Evolutionary conservation across 768 basidiomycete species (phyloP).

Genomic region (Dioszegia crocea): DNA sequence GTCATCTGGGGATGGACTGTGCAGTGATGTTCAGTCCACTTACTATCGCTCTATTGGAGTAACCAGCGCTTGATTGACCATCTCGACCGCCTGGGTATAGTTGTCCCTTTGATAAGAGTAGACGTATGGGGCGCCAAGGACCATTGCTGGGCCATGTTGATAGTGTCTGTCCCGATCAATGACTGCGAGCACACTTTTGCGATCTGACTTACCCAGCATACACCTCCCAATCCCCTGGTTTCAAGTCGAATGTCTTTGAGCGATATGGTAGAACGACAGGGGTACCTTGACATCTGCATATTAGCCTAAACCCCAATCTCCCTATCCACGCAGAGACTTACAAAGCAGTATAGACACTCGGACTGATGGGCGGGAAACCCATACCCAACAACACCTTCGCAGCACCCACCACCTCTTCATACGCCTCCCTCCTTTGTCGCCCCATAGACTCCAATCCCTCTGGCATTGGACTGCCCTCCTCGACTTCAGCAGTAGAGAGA

Average conservation of each 20-base stretch:
- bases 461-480: conserved; percentile 36
- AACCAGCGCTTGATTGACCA: conserved; percentile 27
- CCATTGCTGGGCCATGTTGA: conserved; percentile 46
- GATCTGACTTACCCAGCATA: conserved; percentile 27
- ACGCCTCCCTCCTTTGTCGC: conserved; percentile 22
- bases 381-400: conserved; percentile 45
- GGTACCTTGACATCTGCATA: conserved; percentile 44
- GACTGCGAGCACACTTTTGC: not conserved
- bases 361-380: conserved; percentile 41
- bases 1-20: not conserved
- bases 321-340: conserved; percentile 19
- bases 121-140: conserved; percentile 45
- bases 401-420: conserved; percentile 33
- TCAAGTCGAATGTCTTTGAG: conserved; percentile 6
- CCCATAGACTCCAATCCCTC: conserved; percentile 36
- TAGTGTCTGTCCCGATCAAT: not conserved
- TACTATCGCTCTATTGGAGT: conserved; percentile 44
- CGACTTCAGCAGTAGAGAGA: conserved; percentile 28
- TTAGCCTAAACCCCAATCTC: not conserved
- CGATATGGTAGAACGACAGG: conserved; percentile 45
- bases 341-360: conserved; percentile 47
- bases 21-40: conserved; percentile 12
- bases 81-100: conserved; percentile 29
- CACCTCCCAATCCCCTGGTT: conserved; percentile 34
- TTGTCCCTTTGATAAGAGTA: conserved; percentile 39